Conservation (phyloP, 257 asterid species). For the Ophiorrhiza pumila region DNA sequence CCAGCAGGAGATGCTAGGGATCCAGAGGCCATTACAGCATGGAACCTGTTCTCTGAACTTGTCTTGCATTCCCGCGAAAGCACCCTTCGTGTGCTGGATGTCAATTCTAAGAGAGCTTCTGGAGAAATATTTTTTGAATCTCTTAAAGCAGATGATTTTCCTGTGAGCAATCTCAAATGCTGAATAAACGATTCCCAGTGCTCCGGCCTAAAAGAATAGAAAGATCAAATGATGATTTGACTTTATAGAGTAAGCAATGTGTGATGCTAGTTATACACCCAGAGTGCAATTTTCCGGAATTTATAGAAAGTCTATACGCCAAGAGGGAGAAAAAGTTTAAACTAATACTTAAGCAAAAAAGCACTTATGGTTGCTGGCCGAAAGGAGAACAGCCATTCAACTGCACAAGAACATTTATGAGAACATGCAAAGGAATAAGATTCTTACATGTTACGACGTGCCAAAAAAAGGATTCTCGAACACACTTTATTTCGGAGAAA, state of each 20-base stretch:
- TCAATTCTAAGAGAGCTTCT: conserved; percentile 70
- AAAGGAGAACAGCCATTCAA: not conserved
- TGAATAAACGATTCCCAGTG: conserved; percentile 72
- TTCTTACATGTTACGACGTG: conserved; percentile 79
- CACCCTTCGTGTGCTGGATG: conserved; percentile 53
- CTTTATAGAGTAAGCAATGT: not conserved
- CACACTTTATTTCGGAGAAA: conserved; percentile 61
- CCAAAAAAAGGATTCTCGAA: conserved; percentile 76
- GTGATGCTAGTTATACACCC: conserved; percentile 1
- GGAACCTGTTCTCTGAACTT: conserved; percentile 56
- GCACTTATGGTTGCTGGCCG: not conserved
- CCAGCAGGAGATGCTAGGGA: conserved; percentile 55
- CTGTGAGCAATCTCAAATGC: conserved; percentile 64
- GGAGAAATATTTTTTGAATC: conserved; percentile 73
- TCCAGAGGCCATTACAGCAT: conserved; percentile 55
- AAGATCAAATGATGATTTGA: conserved; percentile 14
- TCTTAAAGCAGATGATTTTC: conserved; percentile 70
- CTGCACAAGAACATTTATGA: not conserved
- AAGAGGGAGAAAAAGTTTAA: not conserved
- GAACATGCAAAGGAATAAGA: conserved; percentile 21
- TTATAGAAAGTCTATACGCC: not conserved
- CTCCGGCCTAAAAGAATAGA: conserved; percentile 52
- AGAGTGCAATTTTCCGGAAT: not conserved
- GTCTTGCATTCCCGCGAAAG: conserved; percentile 74
- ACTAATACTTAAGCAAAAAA: not conserved